Conservation (phyloP, 257 asterid species). For the Paraleonurus japonicus region DNA sequence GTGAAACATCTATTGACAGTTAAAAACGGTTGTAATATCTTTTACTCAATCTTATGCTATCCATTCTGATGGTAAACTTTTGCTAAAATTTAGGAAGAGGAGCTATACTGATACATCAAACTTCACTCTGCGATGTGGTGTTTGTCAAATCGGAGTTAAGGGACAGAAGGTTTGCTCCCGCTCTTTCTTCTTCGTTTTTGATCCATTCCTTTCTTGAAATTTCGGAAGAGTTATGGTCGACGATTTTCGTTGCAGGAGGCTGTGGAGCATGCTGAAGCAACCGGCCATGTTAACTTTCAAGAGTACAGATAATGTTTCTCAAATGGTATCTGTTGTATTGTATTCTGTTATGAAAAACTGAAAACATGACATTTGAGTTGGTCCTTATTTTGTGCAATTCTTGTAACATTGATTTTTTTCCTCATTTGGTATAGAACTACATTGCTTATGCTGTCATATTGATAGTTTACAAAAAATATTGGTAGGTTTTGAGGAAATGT, state of each 20-base stretch:
- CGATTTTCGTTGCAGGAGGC: slow-evolving; percentile 65
- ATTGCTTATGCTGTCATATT: not conserved
- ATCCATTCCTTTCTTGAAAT: not conserved
- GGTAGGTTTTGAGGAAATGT: too few relatives aligned
- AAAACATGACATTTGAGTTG: not conserved
- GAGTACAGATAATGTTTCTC: slow-evolving; percentile 52
- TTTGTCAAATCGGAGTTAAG: slow-evolving; percentile 85
- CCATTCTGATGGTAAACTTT: not conserved
- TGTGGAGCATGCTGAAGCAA: slow-evolving; percentile 82
- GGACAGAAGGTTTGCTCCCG: slow-evolving; percentile 75
- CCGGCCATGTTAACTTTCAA: slow-evolving; percentile 95
- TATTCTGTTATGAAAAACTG: not conserved
- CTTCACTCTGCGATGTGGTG: slow-evolving; percentile 95
- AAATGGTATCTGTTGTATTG: not conserved
- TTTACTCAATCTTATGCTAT: not conserved
- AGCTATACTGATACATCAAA: slow-evolving; percentile 84
- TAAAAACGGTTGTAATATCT: not conserved
- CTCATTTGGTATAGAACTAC: slow-evolving; percentile 10
- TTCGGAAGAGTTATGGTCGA: not conserved
- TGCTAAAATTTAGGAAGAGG: slow-evolving; percentile 58
- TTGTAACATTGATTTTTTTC: slow-evolving; percentile 15
- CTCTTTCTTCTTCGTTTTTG: not conserved
- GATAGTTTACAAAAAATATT: not conserved
- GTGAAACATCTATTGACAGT: not conserved
- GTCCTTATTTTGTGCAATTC: slow-evolving; percentile 7